These are phyloP conservation scores for Chalaropsis ovoidea DNA, from an alignment of 2,329 filamentous ascomycete genomes.

Conservation along the genomic window DNA sequence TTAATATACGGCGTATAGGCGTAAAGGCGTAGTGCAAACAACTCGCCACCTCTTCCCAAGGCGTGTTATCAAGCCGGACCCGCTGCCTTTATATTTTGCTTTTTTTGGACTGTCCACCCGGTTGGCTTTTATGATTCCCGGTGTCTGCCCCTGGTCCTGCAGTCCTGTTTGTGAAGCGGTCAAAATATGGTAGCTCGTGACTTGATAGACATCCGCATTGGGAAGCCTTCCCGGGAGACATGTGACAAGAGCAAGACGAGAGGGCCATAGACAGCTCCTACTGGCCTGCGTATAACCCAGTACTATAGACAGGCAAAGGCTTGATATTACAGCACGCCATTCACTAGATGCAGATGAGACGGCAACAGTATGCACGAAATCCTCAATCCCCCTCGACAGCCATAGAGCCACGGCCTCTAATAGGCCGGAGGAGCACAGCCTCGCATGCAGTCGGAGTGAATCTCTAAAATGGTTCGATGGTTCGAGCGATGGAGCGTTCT, in stretches of 20 bases:
- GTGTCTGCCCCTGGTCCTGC: background rate
- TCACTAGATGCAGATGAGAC: background rate
- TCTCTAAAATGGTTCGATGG: constrained; percentile 4
- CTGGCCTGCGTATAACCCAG: background rate
- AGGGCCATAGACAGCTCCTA: background rate
- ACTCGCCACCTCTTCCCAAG: background rate
- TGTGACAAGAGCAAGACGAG: background rate
- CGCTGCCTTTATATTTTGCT: background rate
- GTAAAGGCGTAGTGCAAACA: too few relatives aligned
- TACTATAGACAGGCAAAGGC: background rate
- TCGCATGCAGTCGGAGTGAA: background rate
- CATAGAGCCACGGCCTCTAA: background rate
- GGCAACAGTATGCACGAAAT: background rate
- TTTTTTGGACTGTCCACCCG: background rate
- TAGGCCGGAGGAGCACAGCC: background rate
- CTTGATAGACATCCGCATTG: background rate
- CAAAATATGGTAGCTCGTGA: constrained; percentile 2
- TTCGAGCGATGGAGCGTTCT: constrained; percentile 9
- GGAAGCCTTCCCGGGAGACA: constrained; percentile 11
- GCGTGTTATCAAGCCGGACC: background rate
- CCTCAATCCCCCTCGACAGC: background rate
- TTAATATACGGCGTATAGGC: background rate
- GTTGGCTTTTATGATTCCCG: background rate
- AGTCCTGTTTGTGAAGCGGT: background rate
- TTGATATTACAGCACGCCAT: constrained; percentile 2